phyloP scores from a whole-genome alignment of 2,329 filamentous ascomycete genomes.

The Immersiporthe knoxdaviesiana region DNA sequence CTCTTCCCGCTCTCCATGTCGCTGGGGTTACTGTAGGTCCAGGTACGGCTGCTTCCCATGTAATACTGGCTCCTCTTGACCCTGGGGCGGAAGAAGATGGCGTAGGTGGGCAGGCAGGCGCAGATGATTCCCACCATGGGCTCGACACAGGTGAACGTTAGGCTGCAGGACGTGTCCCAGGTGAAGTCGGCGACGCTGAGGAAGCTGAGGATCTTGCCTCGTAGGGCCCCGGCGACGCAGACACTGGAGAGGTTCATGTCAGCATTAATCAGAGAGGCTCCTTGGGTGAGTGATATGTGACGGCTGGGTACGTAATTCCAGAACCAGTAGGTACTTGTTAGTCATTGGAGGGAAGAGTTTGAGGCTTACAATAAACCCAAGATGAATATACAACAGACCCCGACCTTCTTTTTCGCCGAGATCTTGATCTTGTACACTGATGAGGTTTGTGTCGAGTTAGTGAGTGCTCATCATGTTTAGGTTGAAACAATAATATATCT shows the following conservation, averaged over 20 bases:
- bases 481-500: background rate
- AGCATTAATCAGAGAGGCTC: conserved; percentile 3
- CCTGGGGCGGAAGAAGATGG: conserved; percentile 3
- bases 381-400: conserved; percentile 4
- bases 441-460: background rate
- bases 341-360: no score
- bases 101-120: conserved; percentile 39
- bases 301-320: no score
- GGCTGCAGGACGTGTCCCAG: conserved; percentile 37
- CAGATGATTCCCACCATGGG: conserved; percentile 41
- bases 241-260: conserved; percentile 30
- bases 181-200: conserved; percentile 35
- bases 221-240: conserved; percentile 37
- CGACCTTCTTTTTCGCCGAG: conserved; percentile 1
- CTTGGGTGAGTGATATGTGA: no score
- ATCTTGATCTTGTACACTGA: background rate
- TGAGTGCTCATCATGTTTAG: background rate
- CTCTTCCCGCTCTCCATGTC: background rate
- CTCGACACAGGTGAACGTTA: conserved; percentile 41
- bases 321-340: no score
- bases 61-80: background rate
- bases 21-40: background rate
- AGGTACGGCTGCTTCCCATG: background rate
- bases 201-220: conserved; percentile 34
- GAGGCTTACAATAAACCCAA: conserved; percentile 10